Evolutionary conservation across 306 rosid species (phyloP).

Genomic region (Sicyos baderoa): DNA sequence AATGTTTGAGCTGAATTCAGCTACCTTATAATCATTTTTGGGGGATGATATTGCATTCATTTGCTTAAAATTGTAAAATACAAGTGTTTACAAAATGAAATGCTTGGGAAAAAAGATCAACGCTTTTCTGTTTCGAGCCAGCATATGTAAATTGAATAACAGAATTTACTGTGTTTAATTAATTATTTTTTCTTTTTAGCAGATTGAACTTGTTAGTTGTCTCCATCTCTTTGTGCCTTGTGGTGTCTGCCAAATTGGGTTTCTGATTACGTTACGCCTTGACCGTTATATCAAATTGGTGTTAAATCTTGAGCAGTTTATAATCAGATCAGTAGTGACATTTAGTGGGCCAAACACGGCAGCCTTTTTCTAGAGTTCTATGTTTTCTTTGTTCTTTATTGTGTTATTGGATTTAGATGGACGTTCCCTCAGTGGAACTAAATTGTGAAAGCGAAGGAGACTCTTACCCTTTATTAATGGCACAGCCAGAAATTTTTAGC

Average conservation of each 20-base stretch:
- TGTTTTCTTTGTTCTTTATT: slow-evolving; percentile 29
- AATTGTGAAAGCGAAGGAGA: slow-evolving; percentile 38
- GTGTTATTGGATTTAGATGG: slow-evolving; percentile 52
- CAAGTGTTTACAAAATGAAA: neutral
- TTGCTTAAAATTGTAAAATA: neutral
- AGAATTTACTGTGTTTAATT: neutral
- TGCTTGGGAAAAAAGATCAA: neutral
- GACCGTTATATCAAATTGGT: slow-evolving; percentile 2
- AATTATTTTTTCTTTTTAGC: slow-evolving; percentile 9
- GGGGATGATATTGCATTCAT: neutral
- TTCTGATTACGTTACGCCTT: neutral
- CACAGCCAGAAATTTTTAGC: slow-evolving; percentile 33
- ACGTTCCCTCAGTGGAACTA: slow-evolving; percentile 39
- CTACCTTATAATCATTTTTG: neutral
- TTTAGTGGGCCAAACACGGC: slow-evolving; percentile 19
- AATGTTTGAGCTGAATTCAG: neutral
- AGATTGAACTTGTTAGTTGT: slow-evolving; percentile 1
- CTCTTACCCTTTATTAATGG: slow-evolving; percentile 51
- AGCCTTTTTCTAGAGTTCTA: slow-evolving; percentile 21
- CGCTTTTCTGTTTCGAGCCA: neutral
- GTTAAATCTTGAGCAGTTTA: slow-evolving; percentile 2
- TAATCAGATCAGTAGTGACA: neutral
- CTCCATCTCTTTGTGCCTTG: neutral
- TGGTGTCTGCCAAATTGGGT: slow-evolving; percentile 5
- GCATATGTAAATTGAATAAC: neutral